Base-by-base conservation (phyloP, 129 eudicot species). In the Artemisia annua region DNA sequence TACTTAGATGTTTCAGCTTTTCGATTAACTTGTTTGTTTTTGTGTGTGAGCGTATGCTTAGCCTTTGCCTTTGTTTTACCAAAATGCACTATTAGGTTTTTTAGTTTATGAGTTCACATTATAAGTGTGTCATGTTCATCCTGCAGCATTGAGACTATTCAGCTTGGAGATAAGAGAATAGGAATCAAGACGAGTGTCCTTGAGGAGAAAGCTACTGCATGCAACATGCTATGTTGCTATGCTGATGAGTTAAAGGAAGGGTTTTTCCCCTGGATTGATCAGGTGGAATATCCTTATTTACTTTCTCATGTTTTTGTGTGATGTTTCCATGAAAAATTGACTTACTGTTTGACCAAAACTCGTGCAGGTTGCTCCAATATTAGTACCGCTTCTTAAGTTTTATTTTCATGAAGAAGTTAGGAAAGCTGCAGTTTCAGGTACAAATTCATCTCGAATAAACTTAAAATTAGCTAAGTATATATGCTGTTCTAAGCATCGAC, bases 231-330 rank as follows among this genome's bases (percentile, higher is more conserved):
- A 14, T 94, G 99, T 20, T 0, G 1, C 74, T 94, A 94, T 78
- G 97, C 92, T 69, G 99, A 94, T 78, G 99, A 94, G 87, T 72
- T 94, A 53, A 90, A 94, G 78, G 99, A 94, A 85, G 99, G 99
- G 59, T 94, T 94, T 78, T 94, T 84, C 22, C 99, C 99, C 19
- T 94, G 99, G 99, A 94, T 90, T 32, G 99, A 94, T 78, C 97
- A 84, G 97, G 99, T 94, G 46, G 58, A 72, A 20, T 20, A 20
- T 20, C 22, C 22, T 20, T 20, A 20, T 20, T 20, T 20, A 20
- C 22, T 20, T 20, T 20, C 22, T 20, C 22, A 20, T 20, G 22
- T 20, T 20, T 20, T 20, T 20, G 22, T 20, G 1, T 20, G 22
- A 20, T 20, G 22, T 20, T 20, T 20, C 22, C 22, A 20, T 20